These are phyloP conservation scores for Diaporthe helianthi DNA, from an alignment of 2,329 filamentous ascomycete species.

Conservation along the genomic window DNA sequence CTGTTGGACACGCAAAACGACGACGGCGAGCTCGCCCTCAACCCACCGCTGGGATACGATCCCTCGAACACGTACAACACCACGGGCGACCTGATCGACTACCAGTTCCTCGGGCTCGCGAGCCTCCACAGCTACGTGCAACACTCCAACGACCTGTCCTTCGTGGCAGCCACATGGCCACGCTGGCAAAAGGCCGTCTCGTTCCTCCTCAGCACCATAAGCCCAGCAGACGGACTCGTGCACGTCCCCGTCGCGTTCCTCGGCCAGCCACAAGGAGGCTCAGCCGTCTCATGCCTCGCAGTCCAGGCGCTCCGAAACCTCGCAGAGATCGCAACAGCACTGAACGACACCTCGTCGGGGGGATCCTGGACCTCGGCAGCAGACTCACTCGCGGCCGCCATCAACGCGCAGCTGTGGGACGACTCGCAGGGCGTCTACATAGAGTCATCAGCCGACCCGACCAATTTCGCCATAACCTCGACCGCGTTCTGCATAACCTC, in stretches of 20 bases:
- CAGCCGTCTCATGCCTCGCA: conserved; percentile 33
- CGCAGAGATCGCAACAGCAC: conserved; percentile 30
- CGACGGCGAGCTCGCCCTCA: not conserved
- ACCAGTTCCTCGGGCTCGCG: conserved; percentile 37
- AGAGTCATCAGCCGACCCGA: conserved; percentile 7
- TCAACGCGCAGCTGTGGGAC: conserved; percentile 38
- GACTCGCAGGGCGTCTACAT: conserved; percentile 34
- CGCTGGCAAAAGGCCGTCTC: conserved; percentile 30
- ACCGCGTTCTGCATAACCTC: conserved; percentile 38
- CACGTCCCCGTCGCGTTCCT: conserved; percentile 34
- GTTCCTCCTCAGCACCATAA: conserved; percentile 35
- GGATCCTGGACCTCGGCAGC: conserved; percentile 33
- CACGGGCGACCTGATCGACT: conserved; percentile 34
- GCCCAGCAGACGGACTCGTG: conserved; percentile 32
- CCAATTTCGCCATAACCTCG: conserved; percentile 33
- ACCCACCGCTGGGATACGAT: conserved; percentile 37
- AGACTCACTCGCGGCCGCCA: conserved; percentile 31
- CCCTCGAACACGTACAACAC: not conserved
- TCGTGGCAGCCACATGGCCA: conserved; percentile 34
- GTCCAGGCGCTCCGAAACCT: conserved; percentile 33
- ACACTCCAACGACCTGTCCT: conserved; percentile 34
- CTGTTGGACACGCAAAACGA: conserved; percentile 35
- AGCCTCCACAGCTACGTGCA: conserved; percentile 36
- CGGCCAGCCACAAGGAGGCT: conserved; percentile 30
- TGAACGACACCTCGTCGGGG: conserved; percentile 40